phyloP scores from a whole-genome alignment of 441 rosid species.

The Syzygium syzygioides region DNA sequence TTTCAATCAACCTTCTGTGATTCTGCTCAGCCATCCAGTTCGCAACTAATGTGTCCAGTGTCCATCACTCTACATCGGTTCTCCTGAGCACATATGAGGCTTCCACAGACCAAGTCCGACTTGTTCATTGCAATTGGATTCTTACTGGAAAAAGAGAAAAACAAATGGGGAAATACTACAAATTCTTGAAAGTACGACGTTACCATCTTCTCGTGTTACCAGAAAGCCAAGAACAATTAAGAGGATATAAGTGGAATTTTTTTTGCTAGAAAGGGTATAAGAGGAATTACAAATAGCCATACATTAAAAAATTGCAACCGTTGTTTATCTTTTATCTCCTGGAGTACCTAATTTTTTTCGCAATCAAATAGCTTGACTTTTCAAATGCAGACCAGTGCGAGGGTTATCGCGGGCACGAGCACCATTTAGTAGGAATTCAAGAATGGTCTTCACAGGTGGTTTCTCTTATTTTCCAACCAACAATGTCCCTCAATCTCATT shows the following conservation, averaged over 20 bases:
- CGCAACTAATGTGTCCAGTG: background rate
- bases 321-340: background rate
- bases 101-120: background rate
- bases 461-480: background rate
- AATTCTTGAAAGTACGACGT: background rate
- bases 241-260: background rate
- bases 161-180: background rate
- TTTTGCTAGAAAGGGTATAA: background rate
- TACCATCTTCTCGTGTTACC: background rate
- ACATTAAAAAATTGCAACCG: background rate
- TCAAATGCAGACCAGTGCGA: background rate
- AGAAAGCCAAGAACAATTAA: background rate
- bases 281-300: background rate
- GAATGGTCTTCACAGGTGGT: background rate
- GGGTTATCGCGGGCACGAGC: background rate
- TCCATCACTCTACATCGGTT: background rate
- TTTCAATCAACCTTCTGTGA: background rate
- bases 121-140: background rate
- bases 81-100: background rate
- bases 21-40: background rate
- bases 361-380: background rate
- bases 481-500: background rate
- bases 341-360: background rate
- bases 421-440: too few relatives aligned
- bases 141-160: background rate